phyloP scores from a whole-genome alignment of 2,329 filamentous ascomycete genomes.

The Bipolaris zeicola region DNA sequence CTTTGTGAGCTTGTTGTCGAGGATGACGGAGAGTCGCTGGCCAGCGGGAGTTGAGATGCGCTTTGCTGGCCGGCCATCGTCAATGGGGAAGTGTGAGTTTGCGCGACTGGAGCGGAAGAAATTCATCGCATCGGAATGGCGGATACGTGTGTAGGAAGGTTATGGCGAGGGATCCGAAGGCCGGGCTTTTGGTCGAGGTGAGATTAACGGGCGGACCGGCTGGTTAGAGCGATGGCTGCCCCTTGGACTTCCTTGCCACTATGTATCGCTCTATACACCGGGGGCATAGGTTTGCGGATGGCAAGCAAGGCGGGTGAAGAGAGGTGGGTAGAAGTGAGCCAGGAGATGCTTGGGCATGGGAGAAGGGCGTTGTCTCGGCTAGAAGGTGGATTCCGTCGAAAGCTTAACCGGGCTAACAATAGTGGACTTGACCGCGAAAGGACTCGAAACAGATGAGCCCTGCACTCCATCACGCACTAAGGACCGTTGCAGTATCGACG shows the following conservation, averaged over 20 bases:
- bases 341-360: conserved; percentile 3
- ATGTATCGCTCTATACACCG: conserved; percentile 9
- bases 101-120: conserved; percentile 32
- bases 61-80: conserved; percentile 44
- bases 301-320: not conserved
- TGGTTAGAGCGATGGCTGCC: not conserved
- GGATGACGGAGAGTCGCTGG: conserved; percentile 49
- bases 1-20: conserved; percentile 38
- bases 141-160: not conserved
- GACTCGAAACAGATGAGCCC: conserved; percentile 22
- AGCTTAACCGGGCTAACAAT: conserved; percentile 8
- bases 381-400: conserved; percentile 6
- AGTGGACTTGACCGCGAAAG: conserved; percentile 7
- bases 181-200: not conserved
- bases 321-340: conserved; percentile 6
- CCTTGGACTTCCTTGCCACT: conserved; percentile 13
- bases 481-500: conserved; percentile 15
- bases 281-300: conserved; percentile 3
- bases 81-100: conserved; percentile 29
- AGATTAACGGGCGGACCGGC: not conserved
- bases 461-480: conserved; percentile 29
- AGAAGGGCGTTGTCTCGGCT: not conserved
- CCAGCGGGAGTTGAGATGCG: conserved; percentile 52
- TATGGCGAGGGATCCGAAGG: not conserved
- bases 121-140: conserved; percentile 26